Conservation (phyloP, 495 filamentous ascomycete genomes). For the Barbatosphaeria neglecta region DNA sequence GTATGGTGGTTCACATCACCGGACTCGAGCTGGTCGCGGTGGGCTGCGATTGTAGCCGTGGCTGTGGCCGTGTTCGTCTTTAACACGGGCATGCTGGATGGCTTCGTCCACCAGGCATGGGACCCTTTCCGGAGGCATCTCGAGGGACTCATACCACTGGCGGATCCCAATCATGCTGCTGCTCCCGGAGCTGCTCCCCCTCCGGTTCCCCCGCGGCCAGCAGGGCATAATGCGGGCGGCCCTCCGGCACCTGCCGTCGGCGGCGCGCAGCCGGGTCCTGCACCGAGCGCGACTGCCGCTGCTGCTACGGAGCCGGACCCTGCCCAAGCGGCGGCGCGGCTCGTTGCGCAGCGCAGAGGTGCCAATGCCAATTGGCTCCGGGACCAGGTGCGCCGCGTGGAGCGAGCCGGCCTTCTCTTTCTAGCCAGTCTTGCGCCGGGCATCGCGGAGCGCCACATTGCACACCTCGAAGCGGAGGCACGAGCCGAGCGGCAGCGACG, state of each 20-base stretch:
- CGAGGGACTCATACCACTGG: constrained; percentile 55
- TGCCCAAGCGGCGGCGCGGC: constrained; percentile 38
- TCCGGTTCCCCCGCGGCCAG: constrained; percentile 1
- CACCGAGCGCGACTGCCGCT: neutral
- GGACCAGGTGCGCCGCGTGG: constrained; percentile 48
- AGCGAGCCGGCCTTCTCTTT: constrained; percentile 71
- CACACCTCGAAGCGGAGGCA: constrained; percentile 52
- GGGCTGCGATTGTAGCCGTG: constrained; percentile 48
- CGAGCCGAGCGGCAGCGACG: constrained; percentile 38
- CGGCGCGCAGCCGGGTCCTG: constrained; percentile 2
- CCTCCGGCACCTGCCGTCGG: constrained; percentile 1
- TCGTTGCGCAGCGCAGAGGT: constrained; percentile 40
- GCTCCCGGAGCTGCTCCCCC: constrained; percentile 1
- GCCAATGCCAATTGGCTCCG: constrained; percentile 40
- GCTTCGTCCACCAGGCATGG: constrained; percentile 43
- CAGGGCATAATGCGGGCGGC: constrained; percentile 9
- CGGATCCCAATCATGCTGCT: constrained; percentile 17
- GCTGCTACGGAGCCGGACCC: constrained; percentile 34
- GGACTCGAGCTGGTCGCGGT: constrained; percentile 57
- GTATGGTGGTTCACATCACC: constrained; percentile 68
- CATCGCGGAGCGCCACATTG: constrained; percentile 72
- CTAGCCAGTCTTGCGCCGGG: constrained; percentile 77
- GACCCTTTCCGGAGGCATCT: constrained; percentile 57
- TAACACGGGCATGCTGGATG: constrained; percentile 52
- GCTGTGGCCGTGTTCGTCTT: constrained; percentile 50